Percentiles rank a stretch among this genome's conserved stretches.
Conservation (phyloP, 257 asterid species). For the Solanum phureja region DNA sequence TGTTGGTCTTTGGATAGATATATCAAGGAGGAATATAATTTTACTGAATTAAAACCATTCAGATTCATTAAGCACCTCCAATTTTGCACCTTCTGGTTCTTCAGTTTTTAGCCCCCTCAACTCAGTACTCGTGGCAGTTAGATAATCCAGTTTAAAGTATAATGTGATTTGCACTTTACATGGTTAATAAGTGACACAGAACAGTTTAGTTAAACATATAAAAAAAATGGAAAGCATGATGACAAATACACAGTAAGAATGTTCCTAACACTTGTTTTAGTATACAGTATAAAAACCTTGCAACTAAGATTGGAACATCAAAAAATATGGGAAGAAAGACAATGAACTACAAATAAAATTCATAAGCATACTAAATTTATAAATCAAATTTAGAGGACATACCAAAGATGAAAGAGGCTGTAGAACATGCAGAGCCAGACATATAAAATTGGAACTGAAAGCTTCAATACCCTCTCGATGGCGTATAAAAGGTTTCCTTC, state of each 20-base stretch:
- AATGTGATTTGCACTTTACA: background rate
- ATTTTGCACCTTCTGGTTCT: background rate
- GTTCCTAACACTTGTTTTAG: background rate
- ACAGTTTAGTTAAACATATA: background rate
- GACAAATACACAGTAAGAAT: background rate
- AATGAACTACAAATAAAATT: background rate
- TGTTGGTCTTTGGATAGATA: background rate
- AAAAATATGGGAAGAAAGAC: background rate
- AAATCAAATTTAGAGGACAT: slow-evolving; percentile 21
- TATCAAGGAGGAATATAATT: background rate
- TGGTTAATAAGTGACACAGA: background rate
- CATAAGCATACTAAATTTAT: background rate
- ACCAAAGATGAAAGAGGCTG: slow-evolving; percentile 96
- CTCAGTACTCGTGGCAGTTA: background rate
- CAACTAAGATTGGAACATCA: background rate
- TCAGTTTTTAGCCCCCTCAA: background rate
- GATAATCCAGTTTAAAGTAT: background rate
- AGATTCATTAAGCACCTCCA: background rate
- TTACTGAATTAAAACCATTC: background rate
- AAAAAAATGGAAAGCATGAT: background rate
- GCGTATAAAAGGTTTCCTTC: slow-evolving; percentile 81
- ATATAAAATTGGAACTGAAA: slow-evolving; percentile 88
- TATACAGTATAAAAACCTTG: background rate
- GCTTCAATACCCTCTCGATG: slow-evolving; percentile 93
- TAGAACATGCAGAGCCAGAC: slow-evolving; percentile 99